Percentiles rank a stretch among this genome's conserved stretches.
These are phyloP conservation scores for Misopates orontium DNA, from an alignment of 257 asterid species.

Conservation along the genomic window DNA sequence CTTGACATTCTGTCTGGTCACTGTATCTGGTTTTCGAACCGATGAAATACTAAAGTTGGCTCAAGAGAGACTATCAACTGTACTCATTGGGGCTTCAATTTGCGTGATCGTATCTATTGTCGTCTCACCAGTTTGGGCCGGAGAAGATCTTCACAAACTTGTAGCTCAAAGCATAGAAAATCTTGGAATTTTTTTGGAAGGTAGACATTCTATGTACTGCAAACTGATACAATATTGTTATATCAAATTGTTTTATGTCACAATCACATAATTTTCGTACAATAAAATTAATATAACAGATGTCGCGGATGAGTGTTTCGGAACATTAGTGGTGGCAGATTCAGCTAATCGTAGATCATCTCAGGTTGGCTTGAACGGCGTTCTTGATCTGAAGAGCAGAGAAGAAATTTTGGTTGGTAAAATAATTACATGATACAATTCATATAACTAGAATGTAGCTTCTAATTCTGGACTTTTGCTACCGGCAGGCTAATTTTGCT, in stretches of 20 bases:
- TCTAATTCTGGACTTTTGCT: not conserved
- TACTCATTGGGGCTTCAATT: conserved; percentile 60
- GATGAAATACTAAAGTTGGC: conserved; percentile 57
- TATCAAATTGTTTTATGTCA: not conserved
- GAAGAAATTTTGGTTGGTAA: conserved; percentile 69
- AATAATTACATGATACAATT: not conserved
- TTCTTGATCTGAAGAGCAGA: conserved; percentile 61
- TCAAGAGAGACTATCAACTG: conserved; percentile 53
- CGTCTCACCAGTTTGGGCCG: conserved; percentile 79
- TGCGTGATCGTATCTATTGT: conserved; percentile 56
- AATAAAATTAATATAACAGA: conserved; percentile 28
- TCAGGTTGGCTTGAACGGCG: conserved; percentile 37
- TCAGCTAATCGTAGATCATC: conserved; percentile 25
- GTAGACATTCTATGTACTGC: conserved; percentile 26
- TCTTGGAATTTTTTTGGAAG: conserved; percentile 63
- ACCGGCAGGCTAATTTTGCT: conserved; percentile 67
- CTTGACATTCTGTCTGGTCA: conserved; percentile 64
- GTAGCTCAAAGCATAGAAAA: conserved; percentile 51
- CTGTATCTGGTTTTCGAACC: conserved; percentile 58
- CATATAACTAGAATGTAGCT: not conserved
- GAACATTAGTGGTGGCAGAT: conserved; percentile 27
- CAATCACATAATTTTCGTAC: not conserved
- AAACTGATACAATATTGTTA: not conserved
- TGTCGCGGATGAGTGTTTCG: conserved; percentile 48
- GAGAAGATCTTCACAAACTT: conserved; percentile 70